Conservation (phyloP, 2,329 filamentous ascomycete species). For the Alternaria dauci region DNA sequence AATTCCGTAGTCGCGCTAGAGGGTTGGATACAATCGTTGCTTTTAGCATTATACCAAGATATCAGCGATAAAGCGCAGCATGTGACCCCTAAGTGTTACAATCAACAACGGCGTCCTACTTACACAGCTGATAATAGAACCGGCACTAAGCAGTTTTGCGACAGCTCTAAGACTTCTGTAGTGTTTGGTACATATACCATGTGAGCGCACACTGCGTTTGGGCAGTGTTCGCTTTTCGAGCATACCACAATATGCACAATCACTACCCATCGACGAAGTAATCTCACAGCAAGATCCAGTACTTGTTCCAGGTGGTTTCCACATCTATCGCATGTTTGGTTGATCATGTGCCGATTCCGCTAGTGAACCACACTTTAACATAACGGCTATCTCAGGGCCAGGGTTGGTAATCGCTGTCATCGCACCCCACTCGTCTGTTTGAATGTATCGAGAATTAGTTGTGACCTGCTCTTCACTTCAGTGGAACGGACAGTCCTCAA, state of each 20-base stretch:
- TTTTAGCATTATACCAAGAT: not conserved
- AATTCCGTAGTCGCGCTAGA: not conserved
- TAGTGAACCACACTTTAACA: constrained; percentile 7
- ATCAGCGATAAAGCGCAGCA: not conserved
- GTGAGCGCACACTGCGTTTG: not conserved
- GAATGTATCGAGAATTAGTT: not conserved
- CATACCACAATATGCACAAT: not conserved
- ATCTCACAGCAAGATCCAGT: not conserved
- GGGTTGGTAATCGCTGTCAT: not conserved
- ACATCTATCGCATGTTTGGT: not conserved
- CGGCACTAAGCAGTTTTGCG: not conserved
- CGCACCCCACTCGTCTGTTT: not conserved
- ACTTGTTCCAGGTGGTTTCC: not conserved
- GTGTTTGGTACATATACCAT: not conserved
- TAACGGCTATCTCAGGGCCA: not conserved
- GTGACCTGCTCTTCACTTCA: not conserved
- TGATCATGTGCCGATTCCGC: constrained; percentile 3
- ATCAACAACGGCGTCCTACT: not conserved
- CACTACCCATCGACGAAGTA: not conserved
- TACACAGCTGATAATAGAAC: not conserved
- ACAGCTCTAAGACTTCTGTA: not conserved
- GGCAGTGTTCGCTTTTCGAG: not conserved
- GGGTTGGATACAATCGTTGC: not conserved
- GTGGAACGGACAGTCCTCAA: not conserved
- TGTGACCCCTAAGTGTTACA: not conserved